phyloP scores from a whole-genome alignment of 2,329 filamentous ascomycete genomes.

The Phyllosticta ampelicida region DNA sequence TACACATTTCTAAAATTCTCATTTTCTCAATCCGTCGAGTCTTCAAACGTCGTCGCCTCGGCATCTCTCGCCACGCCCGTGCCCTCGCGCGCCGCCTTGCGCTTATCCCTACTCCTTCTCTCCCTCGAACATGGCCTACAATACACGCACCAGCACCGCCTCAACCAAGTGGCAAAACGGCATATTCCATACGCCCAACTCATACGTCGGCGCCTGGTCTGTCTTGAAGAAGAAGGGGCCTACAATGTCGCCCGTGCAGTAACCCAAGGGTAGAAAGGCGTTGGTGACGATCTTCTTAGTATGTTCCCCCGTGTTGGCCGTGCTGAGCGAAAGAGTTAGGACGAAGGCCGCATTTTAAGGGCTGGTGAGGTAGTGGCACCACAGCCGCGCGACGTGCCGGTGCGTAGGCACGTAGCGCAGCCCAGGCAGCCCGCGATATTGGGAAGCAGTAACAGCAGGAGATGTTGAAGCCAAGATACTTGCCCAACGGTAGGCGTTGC shows the following conservation, averaged over 20 bases:
- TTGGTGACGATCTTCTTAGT: constrained; percentile 49
- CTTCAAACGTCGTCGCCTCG: constrained; percentile 9
- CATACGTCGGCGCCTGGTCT: constrained; percentile 41
- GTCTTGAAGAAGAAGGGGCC: constrained; percentile 53
- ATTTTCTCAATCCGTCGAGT: constrained; percentile 12
- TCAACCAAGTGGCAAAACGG: constrained; percentile 45
- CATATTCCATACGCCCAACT: constrained; percentile 46
- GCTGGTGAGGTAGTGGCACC: constrained; percentile 49
- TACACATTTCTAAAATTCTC: constrained; percentile 22
- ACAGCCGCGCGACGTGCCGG: constrained; percentile 43
- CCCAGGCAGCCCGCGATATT: constrained; percentile 48
- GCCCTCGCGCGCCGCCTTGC: constrained; percentile 33
- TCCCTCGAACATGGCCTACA: constrained; percentile 41
- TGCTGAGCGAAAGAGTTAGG: constrained; percentile 39
- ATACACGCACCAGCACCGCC: constrained; percentile 33
- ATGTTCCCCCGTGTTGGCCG: constrained; percentile 33
- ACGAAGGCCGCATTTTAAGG: constrained; percentile 46
- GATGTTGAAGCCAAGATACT: constrained; percentile 44
- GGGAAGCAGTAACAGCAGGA: constrained; percentile 22
- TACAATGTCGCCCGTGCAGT: constrained; percentile 50
- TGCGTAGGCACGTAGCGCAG: constrained; percentile 43
- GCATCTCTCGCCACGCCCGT: constrained; percentile 33
- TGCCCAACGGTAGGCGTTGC: constrained; percentile 40
- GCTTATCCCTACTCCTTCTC: constrained; percentile 42
- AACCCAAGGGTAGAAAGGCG: constrained; percentile 49